Base-by-base conservation (phyloP, 352 stramenopile genomes). In the Pilasporangium apinafurcum region DNA sequence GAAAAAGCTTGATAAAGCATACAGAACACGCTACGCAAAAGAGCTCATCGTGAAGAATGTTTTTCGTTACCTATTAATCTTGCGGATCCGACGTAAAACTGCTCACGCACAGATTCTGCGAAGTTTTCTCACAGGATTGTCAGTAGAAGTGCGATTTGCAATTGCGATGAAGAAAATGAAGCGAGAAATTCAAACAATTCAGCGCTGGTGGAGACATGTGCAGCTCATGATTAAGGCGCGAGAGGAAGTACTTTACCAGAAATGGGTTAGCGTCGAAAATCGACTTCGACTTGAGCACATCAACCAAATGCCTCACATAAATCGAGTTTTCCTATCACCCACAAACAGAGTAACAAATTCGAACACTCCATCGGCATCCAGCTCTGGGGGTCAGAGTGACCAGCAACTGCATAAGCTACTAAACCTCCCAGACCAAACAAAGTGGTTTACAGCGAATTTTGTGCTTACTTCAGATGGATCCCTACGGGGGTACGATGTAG, bases 131-230 rank as follows among this genome's bases (percentile, higher is more conserved):
- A 43, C 45, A 14, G 72, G 72, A 1, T 37, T 85, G 12, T 80
- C 72, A 12, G 37, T 83, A 24, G 72, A 85, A 22, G 67, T 81
- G 55, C 68, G 67, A 18, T 85, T 85, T 13, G 65, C 68, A n/a
- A 56, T 85, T 37, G 62, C 69, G 30, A 79, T 85, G 59, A 61
- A 75, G 42, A 65, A 69, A 20, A 54, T 83, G 37, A 72, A 81
- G 43, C 58, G 67, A 21, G 59, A 68, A 30, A 59, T 81, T 47
- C 55, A 62, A 39, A 36, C 63, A 28, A 60, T 85, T 10, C 72
- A 85, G 55, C 69, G 69, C 43, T 85, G 72, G 72, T 85, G 72
- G 72, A 61, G 68, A 6, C 66, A 69, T 31, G 51, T 71, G 8
- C 58, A 74, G 30, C 66, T 83, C 27, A 74, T 85, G 46, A 67